These are phyloP conservation scores for Sporisorium graminicola DNA, from an alignment of 1,284 basidiomycete species.

Conservation along the genomic window DNA sequence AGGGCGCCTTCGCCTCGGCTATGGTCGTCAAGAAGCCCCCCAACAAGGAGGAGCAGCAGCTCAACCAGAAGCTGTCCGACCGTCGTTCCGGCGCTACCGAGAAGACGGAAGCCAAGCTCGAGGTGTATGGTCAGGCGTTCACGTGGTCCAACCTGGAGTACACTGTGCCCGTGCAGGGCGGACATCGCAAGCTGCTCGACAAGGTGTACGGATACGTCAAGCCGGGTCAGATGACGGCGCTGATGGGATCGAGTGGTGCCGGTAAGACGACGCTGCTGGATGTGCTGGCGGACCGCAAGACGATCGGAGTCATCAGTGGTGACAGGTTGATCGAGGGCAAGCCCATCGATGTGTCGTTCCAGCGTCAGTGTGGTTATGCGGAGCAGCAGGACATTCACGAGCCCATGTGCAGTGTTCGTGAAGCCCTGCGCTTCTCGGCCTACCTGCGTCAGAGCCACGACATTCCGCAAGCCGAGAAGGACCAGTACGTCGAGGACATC, in stretches of 20 bases:
- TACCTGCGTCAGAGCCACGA: constrained; percentile 81
- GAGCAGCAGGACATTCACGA: constrained; percentile 88
- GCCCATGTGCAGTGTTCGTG: constrained; percentile 84
- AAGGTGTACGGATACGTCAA: constrained; percentile 85
- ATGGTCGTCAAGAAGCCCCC: constrained; percentile 65
- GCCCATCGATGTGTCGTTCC: constrained; percentile 79
- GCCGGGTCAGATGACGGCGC: constrained; percentile 80
- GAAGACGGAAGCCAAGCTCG: constrained; percentile 56
- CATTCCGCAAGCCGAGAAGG: constrained; percentile 80
- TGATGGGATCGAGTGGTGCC: constrained; percentile 81
- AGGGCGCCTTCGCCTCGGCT: constrained; percentile 58
- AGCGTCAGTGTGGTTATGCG: constrained; percentile 75
- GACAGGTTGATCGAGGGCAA: constrained; percentile 83
- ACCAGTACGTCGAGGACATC: constrained; percentile 83
- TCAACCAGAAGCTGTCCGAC: constrained; percentile 47
- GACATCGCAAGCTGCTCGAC: constrained; percentile 78
- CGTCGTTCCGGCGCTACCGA: constrained; percentile 40
- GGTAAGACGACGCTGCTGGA: constrained; percentile 77
- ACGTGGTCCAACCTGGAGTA: constrained; percentile 72
- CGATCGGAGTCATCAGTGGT: constrained; percentile 83
- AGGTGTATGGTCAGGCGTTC: constrained; percentile 64
- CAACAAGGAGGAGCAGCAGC: constrained; percentile 40
- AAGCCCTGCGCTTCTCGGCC: constrained; percentile 86
- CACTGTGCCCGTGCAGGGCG: constrained; percentile 73
- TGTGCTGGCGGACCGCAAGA: constrained; percentile 83